phyloP scores from a whole-genome alignment of 176 grass and related monocot genomes.

The Rhynchospora breviuscula region DNA sequence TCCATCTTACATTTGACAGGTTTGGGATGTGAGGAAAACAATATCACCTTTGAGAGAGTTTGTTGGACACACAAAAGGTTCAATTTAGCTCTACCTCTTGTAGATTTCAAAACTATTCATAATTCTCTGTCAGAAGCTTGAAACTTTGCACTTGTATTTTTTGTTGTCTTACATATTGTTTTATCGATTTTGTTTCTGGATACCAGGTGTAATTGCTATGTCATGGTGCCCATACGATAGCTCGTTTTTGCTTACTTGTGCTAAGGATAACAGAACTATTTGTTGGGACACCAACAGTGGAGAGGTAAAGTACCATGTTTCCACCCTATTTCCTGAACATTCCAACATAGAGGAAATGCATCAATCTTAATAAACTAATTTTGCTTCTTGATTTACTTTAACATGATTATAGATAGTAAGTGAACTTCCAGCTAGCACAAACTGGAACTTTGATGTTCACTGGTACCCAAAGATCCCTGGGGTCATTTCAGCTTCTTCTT shows the following conservation, averaged over 20 bases:
- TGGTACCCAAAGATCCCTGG: slow-evolving; percentile 97
- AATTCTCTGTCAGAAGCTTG: not conserved
- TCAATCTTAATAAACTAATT: not conserved
- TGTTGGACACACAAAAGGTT: slow-evolving; percentile 93
- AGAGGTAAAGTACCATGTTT: slow-evolving; percentile 53
- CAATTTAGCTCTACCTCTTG: slow-evolving; percentile 1
- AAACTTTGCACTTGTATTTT: slow-evolving; percentile 14
- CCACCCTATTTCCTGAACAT: not conserved
- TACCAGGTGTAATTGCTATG: slow-evolving; percentile 93
- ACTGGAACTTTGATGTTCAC: slow-evolving; percentile 91
- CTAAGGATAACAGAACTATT: slow-evolving; percentile 99
- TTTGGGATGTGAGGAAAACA: slow-evolving; percentile 99
- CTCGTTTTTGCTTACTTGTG: slow-evolving; percentile 94
- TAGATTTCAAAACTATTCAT: slow-evolving; percentile 18
- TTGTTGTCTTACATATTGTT: slow-evolving; percentile 10
- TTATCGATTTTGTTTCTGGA: slow-evolving; percentile 7
- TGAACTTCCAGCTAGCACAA: slow-evolving; percentile 84
- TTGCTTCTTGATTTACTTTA: slow-evolving; percentile 8
- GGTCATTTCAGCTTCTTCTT: slow-evolving; percentile 87
- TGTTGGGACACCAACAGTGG: slow-evolving; percentile 97
- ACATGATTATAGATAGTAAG: slow-evolving; percentile 61
- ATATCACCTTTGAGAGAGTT: slow-evolving; percentile 96
- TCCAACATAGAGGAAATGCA: not conserved
- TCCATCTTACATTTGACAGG: slow-evolving; percentile 44
- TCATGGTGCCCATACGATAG: slow-evolving; percentile 99